Base-by-base conservation (phyloP, 164 flowering plant species). In the Vitis rotundifolia region DNA sequence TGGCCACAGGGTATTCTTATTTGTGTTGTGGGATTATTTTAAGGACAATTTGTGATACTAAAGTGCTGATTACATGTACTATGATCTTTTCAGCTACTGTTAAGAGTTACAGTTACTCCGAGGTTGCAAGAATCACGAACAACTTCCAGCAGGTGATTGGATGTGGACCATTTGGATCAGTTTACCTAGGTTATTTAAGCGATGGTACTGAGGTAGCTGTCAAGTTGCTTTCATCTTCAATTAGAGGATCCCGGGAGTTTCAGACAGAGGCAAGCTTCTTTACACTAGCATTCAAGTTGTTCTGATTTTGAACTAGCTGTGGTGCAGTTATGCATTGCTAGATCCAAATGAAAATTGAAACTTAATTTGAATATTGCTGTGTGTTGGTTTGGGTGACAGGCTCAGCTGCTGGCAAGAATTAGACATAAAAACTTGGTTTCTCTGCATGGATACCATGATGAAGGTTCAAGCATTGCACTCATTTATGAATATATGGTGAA, bases 111-210 rank as follows among this genome's bases (percentile, higher is more conserved):
- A 70, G 84, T 13, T 81, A 79, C 37, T 49, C 76, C n/a, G 83
- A 83, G 44, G 65, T 87, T 2, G 15, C 75, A 22, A 73, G 16
- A 1, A 86, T 84, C 11, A 86, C 88, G 2, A 71, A 69, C 22
- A 78, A 80, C 58, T 87, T 87, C 14, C 13, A 63, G 9, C 53
- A n/a, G 18, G 71, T 75, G 5, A 65, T 85, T 61, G 87, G 88
- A 1, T 69, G 64, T 80, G 88, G 90, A 71, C 85, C 79, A 22
- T 83, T 71, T 71, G 90, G 84, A 49, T 71, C 71, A 10, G 87
- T 84, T 28, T 84, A 76, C 63, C 78, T 62, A 68, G 90, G 88
- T 12, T 49, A 52, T 54, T 15, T 81, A 52, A 31, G 44, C 44
- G 73, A 79, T 37, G 81, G 71, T n/a, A 53, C 65, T 59, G 68